A percentile compares a stretch with the other conserved stretches of the same genome.
Evolutionary conservation across 257 asterid genomes (phyloP).

Genomic region (Penstemon newberryi): DNA sequence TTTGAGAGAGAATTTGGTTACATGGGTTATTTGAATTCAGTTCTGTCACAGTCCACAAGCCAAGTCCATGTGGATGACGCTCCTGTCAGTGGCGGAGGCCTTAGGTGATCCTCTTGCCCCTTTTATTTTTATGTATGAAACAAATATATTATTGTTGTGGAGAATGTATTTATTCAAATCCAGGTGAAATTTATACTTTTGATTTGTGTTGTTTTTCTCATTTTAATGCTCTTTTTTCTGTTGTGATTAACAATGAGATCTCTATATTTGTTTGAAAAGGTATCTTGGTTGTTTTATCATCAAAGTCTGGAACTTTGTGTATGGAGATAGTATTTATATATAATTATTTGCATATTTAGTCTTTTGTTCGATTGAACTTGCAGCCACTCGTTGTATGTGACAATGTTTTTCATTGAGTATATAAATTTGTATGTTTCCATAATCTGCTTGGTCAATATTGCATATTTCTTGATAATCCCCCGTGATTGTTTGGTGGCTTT

Average conservation of each 20-base stretch:
- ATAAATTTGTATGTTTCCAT: conserved; percentile 1
- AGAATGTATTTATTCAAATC: conserved; percentile 4
- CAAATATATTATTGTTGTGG: conserved; percentile 18
- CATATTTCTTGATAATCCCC: not conserved
- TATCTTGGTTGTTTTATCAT: not conserved
- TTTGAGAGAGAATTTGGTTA: conserved; percentile 29
- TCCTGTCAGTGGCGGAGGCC: conserved; percentile 96
- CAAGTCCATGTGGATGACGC: conserved; percentile 69
- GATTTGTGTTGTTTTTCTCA: not conserved
- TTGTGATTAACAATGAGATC: conserved; percentile 1
- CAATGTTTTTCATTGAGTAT: not conserved
- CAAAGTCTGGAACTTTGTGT: not conserved
- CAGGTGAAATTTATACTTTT: not conserved
- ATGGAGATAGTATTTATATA: not conserved
- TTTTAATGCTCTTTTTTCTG: not conserved
- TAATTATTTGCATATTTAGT: not conserved
- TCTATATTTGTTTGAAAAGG: not conserved
- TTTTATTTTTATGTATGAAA: conserved; percentile 14
- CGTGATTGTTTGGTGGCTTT: conserved; percentile 10
- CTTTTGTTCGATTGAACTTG: not conserved
- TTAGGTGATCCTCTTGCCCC: conserved; percentile 52
- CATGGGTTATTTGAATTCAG: conserved; percentile 92
- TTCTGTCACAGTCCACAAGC: conserved; percentile 66
- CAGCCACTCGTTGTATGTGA: not conserved
- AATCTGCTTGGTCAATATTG: conserved; percentile 10